These are phyloP conservation scores for Apiospora arundinis DNA, from an alignment of 2,329 filamentous ascomycete species.

Conservation along the genomic window DNA sequence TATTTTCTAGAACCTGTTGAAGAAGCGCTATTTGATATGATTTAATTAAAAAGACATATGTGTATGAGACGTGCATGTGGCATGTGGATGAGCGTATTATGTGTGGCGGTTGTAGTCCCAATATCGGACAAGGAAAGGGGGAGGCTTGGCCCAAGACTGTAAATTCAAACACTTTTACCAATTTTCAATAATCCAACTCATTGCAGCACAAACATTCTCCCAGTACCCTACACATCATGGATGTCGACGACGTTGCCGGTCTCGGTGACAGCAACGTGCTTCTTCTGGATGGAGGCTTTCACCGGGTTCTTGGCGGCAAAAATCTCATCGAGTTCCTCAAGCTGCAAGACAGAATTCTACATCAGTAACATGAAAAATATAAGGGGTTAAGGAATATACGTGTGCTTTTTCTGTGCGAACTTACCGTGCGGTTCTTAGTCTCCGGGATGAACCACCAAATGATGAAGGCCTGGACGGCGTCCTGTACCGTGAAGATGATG, in stretches of 20 bases:
- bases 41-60: not conserved
- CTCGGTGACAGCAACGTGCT: slow-evolving; percentile 41
- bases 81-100: not conserved
- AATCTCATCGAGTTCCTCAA: slow-evolving; percentile 57
- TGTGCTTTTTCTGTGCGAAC: not conserved
- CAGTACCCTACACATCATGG: slow-evolving; percentile 24
- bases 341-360: slow-evolving; percentile 24
- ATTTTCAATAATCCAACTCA: not conserved
- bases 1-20: not conserved
- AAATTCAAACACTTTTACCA: not conserved
- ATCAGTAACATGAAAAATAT: not conserved
- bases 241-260: slow-evolving; percentile 33
- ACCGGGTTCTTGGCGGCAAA: slow-evolving; percentile 46
- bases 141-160: not conserved
- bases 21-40: not conserved
- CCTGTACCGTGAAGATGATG: slow-evolving; percentile 53
- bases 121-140: not conserved
- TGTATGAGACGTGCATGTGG: not conserved
- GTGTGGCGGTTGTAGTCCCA: not conserved
- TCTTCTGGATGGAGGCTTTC: slow-evolving; percentile 47
- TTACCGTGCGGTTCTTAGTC: slow-evolving; percentile 50
- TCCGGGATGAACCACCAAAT: slow-evolving; percentile 57
- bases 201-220: no score
- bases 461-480: slow-evolving; percentile 45
- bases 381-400: no score